A percentile compares a stretch with the other conserved stretches of the same genome.
Conservation (phyloP, 495 filamentous ascomycete species). For the Apodospora peruviana region DNA sequence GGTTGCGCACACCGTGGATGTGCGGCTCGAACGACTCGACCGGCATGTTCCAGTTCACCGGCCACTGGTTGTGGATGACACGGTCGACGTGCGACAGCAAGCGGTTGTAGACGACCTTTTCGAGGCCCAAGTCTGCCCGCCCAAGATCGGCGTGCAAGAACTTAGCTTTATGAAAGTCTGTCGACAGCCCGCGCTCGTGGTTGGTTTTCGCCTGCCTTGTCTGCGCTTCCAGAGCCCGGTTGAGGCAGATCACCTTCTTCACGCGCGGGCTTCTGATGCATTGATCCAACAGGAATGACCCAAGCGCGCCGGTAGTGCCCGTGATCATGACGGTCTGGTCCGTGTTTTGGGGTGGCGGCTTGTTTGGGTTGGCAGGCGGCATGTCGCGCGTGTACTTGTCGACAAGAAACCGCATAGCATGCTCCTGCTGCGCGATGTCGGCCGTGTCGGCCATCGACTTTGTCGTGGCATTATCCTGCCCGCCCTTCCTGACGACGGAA, state of each 20-base stretch:
- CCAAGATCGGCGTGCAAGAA: constrained; percentile 49
- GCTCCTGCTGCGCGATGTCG: constrained; percentile 15
- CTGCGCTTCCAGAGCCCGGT: constrained; percentile 39
- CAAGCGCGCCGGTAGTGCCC: constrained; percentile 55
- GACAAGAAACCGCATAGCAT: constrained; percentile 28
- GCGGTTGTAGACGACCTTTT: constrained; percentile 25
- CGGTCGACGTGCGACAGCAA: constrained; percentile 37
- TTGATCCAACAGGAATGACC: constrained; percentile 49
- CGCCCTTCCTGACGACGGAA: constrained; percentile 10
- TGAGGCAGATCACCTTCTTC: constrained; percentile 50
- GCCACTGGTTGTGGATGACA: constrained; percentile 60
- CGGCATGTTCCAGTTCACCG: constrained; percentile 56
- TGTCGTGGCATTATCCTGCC: too few relatives aligned
- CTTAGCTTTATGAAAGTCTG: constrained; percentile 35
- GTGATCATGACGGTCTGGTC: constrained; percentile 49
- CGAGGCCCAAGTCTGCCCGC: constrained; percentile 39
- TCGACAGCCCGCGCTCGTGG: constrained; percentile 28
- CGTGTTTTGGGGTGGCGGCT: constrained; percentile 27
- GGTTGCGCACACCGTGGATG: constrained; percentile 46
- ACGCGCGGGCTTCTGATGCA: constrained; percentile 34
- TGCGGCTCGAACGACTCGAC: constrained; percentile 51
- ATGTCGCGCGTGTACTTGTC: constrained; percentile 34
- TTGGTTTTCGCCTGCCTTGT: constrained; percentile 24
- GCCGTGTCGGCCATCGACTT: constrained; percentile 1
- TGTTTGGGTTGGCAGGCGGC: constrained; percentile 18